A percentile compares a stretch with the other conserved stretches of the same genome.
Evolutionary conservation across 768 basidiomycete species (phyloP).

Genomic region (Postia placenta): DNA sequence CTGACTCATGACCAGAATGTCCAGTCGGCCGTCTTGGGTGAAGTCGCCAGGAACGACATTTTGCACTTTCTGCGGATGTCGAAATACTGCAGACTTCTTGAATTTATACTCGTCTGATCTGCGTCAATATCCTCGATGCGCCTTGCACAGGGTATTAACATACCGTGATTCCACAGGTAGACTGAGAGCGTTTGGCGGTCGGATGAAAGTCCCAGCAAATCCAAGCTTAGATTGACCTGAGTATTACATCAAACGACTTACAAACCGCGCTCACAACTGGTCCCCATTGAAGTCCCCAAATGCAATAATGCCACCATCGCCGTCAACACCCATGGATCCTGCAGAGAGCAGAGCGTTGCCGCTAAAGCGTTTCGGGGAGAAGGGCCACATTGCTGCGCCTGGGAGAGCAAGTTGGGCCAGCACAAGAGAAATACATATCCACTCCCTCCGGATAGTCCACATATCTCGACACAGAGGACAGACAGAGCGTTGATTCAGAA

Average conservation of each 20-base stretch:
- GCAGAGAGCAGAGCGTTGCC: conserved; percentile 77
- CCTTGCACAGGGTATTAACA: conserved; percentile 10
- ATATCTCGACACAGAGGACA: too few species aligned
- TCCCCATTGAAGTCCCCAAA: conserved; percentile 96
- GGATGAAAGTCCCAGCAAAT: conserved; percentile 68
- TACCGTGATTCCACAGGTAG: conserved; percentile 80
- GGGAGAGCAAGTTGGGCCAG: neutral
- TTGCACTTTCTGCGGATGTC: conserved; percentile 50
- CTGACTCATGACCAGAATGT: conserved; percentile 83
- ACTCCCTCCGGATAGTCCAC: too few species aligned
- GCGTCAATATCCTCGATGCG: neutral
- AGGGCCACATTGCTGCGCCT: conserved; percentile 61
- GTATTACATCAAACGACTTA: neutral
- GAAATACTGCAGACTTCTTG: conserved; percentile 42
- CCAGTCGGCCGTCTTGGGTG: conserved; percentile 86
- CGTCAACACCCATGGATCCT: conserved; percentile 71
- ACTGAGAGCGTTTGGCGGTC: conserved; percentile 75
- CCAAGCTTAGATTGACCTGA: conserved; percentile 46
- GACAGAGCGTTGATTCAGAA: too few species aligned
- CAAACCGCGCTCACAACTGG: conserved; percentile 66
- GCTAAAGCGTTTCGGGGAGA: conserved; percentile 78
- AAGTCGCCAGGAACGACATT: conserved; percentile 94
- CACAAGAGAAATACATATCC: too few species aligned
- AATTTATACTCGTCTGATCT: conserved; percentile 55
- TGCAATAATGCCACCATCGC: conserved; percentile 72